Evolutionary conservation across 768 basidiomycete species (phyloP), one percentile per base, ranked within the genome.

Genomic region (Mycena galopus): DNA sequence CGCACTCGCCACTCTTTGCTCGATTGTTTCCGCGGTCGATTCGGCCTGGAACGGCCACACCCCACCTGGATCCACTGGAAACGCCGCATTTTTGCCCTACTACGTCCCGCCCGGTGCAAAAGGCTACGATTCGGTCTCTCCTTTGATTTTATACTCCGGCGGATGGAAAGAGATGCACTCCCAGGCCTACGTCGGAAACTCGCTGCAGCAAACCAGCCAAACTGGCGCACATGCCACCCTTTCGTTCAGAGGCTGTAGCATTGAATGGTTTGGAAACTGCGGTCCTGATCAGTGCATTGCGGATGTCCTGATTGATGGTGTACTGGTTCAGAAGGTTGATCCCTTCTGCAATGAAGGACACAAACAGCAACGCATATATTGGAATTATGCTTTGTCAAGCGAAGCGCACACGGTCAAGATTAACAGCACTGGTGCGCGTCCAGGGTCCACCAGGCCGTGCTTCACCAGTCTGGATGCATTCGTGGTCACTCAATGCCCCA

Each of bases 201-300:
- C 89, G 17, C 80, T 89, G 37, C 87, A 84, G 17, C 86, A 84
- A 77, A 91, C 92, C 0, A 81, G 83, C 17, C 80, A 87, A 56
- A 80, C 80, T 21, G 84, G 84, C 57, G 89, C 93, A 14, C 81
- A 87, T 4, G 82, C 88, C 56, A 83, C 84, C 2, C 88, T 94
- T 80, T 84, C 86, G 3, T 94, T 94, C 80, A 83, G 83, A n/a
- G 94, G 93, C 17, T 92, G 91, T 16, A 92, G 92, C 0, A 86
- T 95, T 73, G 94, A 94, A 81, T 93, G 90, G 91, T 94, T 94
- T 74, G 94, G 94, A 33, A 87, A 85, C 76, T 84, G 82, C 47
- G 89, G 88, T 74, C 83, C 78, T 47, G 79, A 74, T 19, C 89
- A 94, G 76, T 91, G 93, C 17, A 78, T 86, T 11, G 85, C 90